Conservation (phyloP, 176 grass and related monocot genomes). For the Carex pumila region DNA sequence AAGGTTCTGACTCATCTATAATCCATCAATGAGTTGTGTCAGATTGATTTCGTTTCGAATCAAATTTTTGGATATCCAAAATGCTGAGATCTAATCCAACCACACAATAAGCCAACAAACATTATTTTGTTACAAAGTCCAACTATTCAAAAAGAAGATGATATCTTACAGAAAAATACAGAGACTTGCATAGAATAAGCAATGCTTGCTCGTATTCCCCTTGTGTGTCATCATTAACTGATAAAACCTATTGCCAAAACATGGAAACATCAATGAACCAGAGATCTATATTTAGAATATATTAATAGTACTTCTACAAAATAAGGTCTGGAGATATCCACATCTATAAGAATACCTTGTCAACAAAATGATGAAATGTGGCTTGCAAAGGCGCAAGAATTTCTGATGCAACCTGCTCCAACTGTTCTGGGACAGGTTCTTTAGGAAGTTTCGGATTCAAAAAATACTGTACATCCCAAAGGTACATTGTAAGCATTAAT, state of each 20-base stretch:
- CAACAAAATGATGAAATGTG: constrained; percentile 60
- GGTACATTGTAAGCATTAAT: constrained; percentile 1
- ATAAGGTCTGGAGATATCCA: not conserved
- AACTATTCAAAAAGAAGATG: not conserved
- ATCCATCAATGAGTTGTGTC: not conserved
- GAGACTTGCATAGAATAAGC: constrained; percentile 87
- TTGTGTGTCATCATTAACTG: constrained; percentile 24
- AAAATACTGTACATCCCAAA: constrained; percentile 60
- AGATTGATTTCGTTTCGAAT: not conserved
- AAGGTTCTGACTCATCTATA: not conserved
- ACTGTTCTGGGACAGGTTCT: constrained; percentile 70
- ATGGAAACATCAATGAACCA: not conserved
- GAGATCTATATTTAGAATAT: constrained; percentile 21
- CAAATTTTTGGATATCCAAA: not conserved
- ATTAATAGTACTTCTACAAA: not conserved
- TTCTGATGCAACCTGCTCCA: constrained; percentile 73
- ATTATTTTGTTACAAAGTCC: not conserved
- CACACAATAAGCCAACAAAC: not conserved
- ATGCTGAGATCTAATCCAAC: not conserved
- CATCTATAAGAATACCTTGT: constrained; percentile 49
- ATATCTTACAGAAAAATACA: constrained; percentile 77
- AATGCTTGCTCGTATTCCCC: constrained; percentile 59
- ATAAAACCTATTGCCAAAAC: constrained; percentile 48
- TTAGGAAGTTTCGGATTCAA: constrained; percentile 77
- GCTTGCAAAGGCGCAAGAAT: constrained; percentile 84